These are phyloP conservation scores for Tephrocybe sp. DNA, from an alignment of 768 basidiomycete genomes.

Conservation along the genomic window DNA sequence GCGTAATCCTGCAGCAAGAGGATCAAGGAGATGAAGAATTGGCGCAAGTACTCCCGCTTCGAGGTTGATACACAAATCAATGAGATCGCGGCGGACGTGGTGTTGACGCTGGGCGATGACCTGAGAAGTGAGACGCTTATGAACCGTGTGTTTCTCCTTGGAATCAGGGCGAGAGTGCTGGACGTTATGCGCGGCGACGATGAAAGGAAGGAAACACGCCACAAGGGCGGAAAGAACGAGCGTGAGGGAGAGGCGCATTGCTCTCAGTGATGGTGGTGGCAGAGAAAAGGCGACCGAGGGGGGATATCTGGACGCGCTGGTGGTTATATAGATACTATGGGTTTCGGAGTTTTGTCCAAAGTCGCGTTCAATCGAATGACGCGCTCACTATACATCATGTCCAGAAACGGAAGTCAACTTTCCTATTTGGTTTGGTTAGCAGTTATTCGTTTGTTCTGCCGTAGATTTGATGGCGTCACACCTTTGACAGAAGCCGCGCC, in stretches of 20 bases:
- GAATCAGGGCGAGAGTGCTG: constrained; percentile 11
- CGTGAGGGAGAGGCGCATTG: constrained; percentile 18
- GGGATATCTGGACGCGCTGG: neutral
- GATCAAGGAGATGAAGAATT: constrained; percentile 14
- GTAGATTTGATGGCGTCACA: constrained; percentile 6
- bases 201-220: constrained; percentile 12
- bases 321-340: constrained; percentile 15
- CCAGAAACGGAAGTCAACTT: constrained; percentile 11
- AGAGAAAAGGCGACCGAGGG: constrained; percentile 7
- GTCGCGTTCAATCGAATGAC: neutral
- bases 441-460: neutral
- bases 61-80: constrained; percentile 17
- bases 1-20: constrained; percentile 13
- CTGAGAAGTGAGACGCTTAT: constrained; percentile 7
- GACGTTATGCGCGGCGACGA: constrained; percentile 7
- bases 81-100: constrained; percentile 16
- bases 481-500: constrained; percentile 12
- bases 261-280: constrained; percentile 5
- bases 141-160: constrained; percentile 1
- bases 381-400: neutral
- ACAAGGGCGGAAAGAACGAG: constrained; percentile 16
- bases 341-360: constrained; percentile 18
- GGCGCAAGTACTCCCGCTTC: constrained; percentile 14
- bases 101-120: constrained; percentile 16
- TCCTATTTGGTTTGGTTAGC: constrained; percentile 6